phyloP scores from a whole-genome alignment of 805 yeast species.

The Pichia scutulata region DNA sequence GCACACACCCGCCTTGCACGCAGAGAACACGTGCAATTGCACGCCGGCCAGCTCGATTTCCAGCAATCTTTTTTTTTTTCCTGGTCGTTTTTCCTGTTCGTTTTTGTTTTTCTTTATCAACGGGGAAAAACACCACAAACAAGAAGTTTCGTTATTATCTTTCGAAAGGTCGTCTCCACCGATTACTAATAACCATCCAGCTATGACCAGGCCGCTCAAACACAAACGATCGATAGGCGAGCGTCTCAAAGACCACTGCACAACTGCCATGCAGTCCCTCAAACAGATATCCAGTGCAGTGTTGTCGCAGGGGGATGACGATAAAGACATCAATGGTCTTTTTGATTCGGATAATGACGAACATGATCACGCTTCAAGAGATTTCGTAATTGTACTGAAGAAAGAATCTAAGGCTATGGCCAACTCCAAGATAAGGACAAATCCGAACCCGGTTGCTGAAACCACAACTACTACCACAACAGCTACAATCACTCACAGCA shows the following conservation, averaged over 20 bases:
- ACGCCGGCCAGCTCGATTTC: too few species aligned
- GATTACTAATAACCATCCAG: not conserved
- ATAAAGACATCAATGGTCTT: slow-evolving; percentile 1
- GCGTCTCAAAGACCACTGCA: not conserved
- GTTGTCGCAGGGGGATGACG: not conserved
- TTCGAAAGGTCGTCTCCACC: not conserved
- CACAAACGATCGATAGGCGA: slow-evolving; percentile 3
- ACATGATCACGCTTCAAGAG: not conserved
- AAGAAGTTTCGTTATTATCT: not conserved
- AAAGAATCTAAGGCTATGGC: not conserved
- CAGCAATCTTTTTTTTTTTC: too few species aligned
- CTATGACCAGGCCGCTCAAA: not conserved
- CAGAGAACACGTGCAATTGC: too few species aligned
- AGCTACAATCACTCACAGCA: not conserved
- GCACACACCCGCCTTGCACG: too few species aligned
- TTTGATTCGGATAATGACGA: slow-evolving; percentile 3
- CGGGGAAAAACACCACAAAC: too few species aligned
- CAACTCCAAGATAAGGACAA: not conserved
- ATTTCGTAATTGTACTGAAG: not conserved
- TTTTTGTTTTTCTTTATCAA: too few species aligned
- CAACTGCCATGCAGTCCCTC: slow-evolving; percentile 4
- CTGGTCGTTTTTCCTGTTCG: too few species aligned
- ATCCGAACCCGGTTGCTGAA: not conserved
- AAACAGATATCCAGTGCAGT: slow-evolving; percentile 8
- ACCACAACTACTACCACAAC: not conserved